phyloP scores from a whole-genome alignment of 1,139 yeast species.

The Schizosaccharomyces versatilis region DNA sequence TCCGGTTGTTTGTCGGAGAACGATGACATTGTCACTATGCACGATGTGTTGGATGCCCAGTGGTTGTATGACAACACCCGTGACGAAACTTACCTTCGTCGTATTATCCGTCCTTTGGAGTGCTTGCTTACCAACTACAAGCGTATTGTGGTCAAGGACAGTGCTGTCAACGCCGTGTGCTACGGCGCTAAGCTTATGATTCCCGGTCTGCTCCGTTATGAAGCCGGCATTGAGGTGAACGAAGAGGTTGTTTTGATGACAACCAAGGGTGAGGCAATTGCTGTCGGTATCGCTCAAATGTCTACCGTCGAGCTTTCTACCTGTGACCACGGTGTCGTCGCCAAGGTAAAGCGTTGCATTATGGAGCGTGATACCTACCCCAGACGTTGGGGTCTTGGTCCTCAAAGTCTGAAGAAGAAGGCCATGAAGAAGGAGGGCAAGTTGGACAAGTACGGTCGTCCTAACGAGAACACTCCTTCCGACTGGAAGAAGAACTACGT shows the following conservation, averaged over 20 bases:
- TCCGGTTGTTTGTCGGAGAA: slow-evolving; percentile 85
- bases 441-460: slow-evolving; percentile 84
- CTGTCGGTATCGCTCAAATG: slow-evolving; percentile 97
- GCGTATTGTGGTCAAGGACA: slow-evolving; percentile 91
- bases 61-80: slow-evolving; percentile 93
- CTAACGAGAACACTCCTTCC: slow-evolving; percentile 79
- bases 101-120: slow-evolving; percentile 86
- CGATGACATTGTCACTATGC: slow-evolving; percentile 83
- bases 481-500: slow-evolving; percentile 77
- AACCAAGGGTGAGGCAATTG: slow-evolving; percentile 98
- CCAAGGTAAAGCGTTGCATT: slow-evolving; percentile 94
- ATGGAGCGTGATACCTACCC: slow-evolving; percentile 99
- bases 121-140: slow-evolving; percentile 82
- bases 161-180: slow-evolving; percentile 95
- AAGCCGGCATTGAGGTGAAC: slow-evolving; percentile 88
- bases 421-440: slow-evolving; percentile 94
- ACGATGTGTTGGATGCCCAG: slow-evolving; percentile 94
- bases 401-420: slow-evolving; percentile 95
- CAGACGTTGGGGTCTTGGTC: slow-evolving; percentile 99
- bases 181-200: slow-evolving; percentile 98
- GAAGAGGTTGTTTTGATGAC: slow-evolving; percentile 96
- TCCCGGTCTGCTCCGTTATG: slow-evolving; percentile 93
- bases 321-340: slow-evolving; percentile 96
- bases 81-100: slow-evolving; percentile 86
- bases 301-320: slow-evolving; percentile 89